Evolutionary conservation across 2,329 filamentous ascomycete genomes (phyloP), one percentile per base, ranked within the genome.

Genomic region (Diaporthe capsici): DNA sequence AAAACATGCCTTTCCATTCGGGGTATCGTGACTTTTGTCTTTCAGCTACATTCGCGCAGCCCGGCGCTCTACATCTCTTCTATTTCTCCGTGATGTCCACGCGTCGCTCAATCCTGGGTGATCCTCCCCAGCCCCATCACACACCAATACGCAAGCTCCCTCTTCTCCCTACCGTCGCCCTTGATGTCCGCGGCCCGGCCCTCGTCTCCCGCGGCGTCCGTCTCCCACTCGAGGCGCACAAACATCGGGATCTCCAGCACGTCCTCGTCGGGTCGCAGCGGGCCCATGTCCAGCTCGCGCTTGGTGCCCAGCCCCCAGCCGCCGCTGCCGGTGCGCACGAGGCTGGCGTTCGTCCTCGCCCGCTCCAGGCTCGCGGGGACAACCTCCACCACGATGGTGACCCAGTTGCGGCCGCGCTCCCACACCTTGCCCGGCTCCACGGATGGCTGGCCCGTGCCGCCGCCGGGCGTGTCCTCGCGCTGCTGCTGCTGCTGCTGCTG

Each of bases 141-240:
- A 86, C 94, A 95, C 97, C 97, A 99, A 85, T 98, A 98, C 73
- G 95, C 95, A 84, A 98, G 86, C 82, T 98, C 97, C 81, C 94
- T 91, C 87, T 92, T 96, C 84, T 96, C 94, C 83, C 89, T 93
- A 65, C 87, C 90, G 60, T 90, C 91, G 4, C 58, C 71, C 37
- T 63, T 72, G 83, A 89, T 92, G 79, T 89, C 90, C 82, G 84
- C 88, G 49, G 84, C 84, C 2, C 85, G 80, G 12, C 86, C 85
- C 76, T 94, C 91, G 73, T 92, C 90, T 73, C 90, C 87, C 1
- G 88, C 88, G 1, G 85, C 82, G n/a, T 76, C 75, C 4, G 91
- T 89, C 83, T 96, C 96, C 92, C 96, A 99, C 83, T 98, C 96
- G 74, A 98, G 90, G 34, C 95, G 90, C 76, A 99, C 95, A 86